Evolutionary conservation across 1,284 basidiomycete genomes (phyloP), one percentile per base, ranked within the genome.

Genomic region (Ustilago esculenta): DNA sequence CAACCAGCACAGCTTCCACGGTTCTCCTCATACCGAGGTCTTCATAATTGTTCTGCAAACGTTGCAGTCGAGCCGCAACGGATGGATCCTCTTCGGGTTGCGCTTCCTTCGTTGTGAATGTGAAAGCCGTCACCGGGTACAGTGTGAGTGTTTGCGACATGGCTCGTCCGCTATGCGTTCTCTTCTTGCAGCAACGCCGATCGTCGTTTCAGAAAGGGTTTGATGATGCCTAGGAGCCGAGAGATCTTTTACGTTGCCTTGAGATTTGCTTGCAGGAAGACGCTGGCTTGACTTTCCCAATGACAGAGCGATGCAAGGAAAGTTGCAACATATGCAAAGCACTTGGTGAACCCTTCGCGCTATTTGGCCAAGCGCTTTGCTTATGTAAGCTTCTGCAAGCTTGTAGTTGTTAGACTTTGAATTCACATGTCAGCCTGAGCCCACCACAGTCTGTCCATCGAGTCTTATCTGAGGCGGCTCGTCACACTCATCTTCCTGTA

Each of bases 81-180:
- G 92, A 95, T 0, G 92, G 91, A 77, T 97, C 94, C 81, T 98
- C 95, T 80, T 98, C 95, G 6, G 93, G 92, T 82, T 97, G 94
- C 0, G 92, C 88, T 77, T 95, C 93, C 82, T 94, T 94, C 29
- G 91, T 92, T 87, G 91, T 92, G 84, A 92, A 92, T 11, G 91
- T 92, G 79, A 91, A 92, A 78, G 92, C 91, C 32, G 90, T 91
- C n/a, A 92, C 85, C 0, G 90, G 90, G 69, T 91, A 91, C 11
- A 59, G 66, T 14, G 72, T 76, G 2, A 77, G 41, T n/a, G 73
- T 77, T 20, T 66, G 59, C 48, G 72, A 71, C 72, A 74, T 74
- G 14, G 24, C 58, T 58, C 18, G 15, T 18, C 15, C 8, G 8
- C 6, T 7, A 18, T 17, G 20, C 23, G 25, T 4, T 6, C 17